Percentiles rank a stretch among this genome's conserved stretches.
Evolutionary conservation across 768 basidiomycete species (phyloP).

Genomic region (Amanita pallidorosea): DNA sequence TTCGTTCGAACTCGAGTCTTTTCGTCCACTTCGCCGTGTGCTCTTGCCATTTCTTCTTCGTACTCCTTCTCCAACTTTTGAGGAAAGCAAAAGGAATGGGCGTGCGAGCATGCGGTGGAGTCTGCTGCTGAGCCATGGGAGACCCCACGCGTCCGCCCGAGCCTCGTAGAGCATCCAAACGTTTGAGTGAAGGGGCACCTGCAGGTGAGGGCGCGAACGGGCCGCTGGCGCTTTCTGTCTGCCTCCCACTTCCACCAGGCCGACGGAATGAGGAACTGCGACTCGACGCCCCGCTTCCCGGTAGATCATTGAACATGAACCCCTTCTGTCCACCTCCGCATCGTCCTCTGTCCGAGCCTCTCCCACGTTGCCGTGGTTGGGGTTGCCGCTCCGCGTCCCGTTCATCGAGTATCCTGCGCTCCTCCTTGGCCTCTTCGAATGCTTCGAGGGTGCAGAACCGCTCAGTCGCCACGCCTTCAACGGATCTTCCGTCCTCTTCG

Average conservation of each 20-base stretch:
- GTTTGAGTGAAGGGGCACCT: conserved; percentile 30
- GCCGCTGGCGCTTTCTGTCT: conserved; percentile 19
- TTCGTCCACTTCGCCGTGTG: conserved; percentile 30
- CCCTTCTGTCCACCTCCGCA: conserved; percentile 28
- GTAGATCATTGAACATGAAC: conserved; percentile 60
- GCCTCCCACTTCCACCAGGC: conserved; percentile 50
- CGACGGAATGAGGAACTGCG: conserved; percentile 84
- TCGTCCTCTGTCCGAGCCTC: conserved; percentile 20
- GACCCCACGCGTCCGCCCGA: not conserved
- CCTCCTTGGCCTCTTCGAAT: conserved; percentile 85
- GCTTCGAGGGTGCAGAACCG: conserved; percentile 79
- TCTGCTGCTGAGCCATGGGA: conserved; percentile 40
- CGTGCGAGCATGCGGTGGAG: conserved; percentile 60
- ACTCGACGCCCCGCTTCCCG: conserved; percentile 54
- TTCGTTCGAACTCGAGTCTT: conserved; percentile 38
- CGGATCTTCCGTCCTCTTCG: conserved; percentile 63
- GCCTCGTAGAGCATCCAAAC: conserved; percentile 47
- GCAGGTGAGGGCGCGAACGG: conserved; percentile 56
- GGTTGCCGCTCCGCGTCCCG: conserved; percentile 47
- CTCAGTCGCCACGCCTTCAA: conserved; percentile 79
- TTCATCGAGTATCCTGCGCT: conserved; percentile 78
- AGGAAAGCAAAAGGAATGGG: conserved; percentile 87
- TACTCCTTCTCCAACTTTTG: conserved; percentile 77
- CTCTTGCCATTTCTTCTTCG: conserved; percentile 51
- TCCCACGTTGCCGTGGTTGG: conserved; percentile 23